A percentile compares a stretch with the other conserved stretches of the same genome.
These are phyloP conservation scores for Podila minutissima DNA, from an alignment of 192 early-diverging fungal genomes.

Conservation along the genomic window DNA sequence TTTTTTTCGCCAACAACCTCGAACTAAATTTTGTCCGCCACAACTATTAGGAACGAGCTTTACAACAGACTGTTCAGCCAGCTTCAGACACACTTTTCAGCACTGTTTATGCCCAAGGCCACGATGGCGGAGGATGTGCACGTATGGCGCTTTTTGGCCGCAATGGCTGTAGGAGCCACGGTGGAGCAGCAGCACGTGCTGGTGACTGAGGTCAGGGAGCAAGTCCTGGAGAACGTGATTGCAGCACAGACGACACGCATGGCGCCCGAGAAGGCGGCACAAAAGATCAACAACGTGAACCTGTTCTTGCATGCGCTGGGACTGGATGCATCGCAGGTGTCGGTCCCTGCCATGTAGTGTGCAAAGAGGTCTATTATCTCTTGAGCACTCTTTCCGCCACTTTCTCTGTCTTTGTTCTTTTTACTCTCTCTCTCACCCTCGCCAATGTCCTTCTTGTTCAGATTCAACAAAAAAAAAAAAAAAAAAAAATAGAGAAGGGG, in stretches of 20 bases:
- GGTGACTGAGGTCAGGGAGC: slow-evolving; percentile 88
- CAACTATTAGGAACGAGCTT: slow-evolving; percentile 69
- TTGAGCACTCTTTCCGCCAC: background rate
- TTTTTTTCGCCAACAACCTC: background rate
- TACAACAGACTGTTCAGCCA: slow-evolving; percentile 86
- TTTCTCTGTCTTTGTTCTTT: too few species aligned
- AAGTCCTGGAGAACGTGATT: slow-evolving; percentile 83
- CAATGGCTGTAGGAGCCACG: slow-evolving; percentile 93
- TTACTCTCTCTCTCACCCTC: background rate
- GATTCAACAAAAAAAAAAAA: background rate
- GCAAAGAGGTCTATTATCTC: background rate
- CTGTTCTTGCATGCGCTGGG: slow-evolving; percentile 96
- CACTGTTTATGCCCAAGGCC: slow-evolving; percentile 79
- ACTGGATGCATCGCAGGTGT: slow-evolving; percentile 85
- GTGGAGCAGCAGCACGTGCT: slow-evolving; percentile 95
- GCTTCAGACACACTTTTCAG: slow-evolving; percentile 77
- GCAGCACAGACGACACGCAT: slow-evolving; percentile 69
- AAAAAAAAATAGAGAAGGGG: too few species aligned
- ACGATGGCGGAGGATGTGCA: slow-evolving; percentile 81
- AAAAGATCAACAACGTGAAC: slow-evolving; percentile 87
- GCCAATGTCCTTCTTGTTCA: background rate
- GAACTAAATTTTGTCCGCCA: background rate
- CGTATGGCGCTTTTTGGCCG: slow-evolving; percentile 98
- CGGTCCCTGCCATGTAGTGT: slow-evolving; percentile 51
- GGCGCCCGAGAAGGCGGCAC: slow-evolving; percentile 66